phyloP scores from a whole-genome alignment of 2,329 filamentous ascomycete genomes.

The Byssoonygena ceratinophila region DNA sequence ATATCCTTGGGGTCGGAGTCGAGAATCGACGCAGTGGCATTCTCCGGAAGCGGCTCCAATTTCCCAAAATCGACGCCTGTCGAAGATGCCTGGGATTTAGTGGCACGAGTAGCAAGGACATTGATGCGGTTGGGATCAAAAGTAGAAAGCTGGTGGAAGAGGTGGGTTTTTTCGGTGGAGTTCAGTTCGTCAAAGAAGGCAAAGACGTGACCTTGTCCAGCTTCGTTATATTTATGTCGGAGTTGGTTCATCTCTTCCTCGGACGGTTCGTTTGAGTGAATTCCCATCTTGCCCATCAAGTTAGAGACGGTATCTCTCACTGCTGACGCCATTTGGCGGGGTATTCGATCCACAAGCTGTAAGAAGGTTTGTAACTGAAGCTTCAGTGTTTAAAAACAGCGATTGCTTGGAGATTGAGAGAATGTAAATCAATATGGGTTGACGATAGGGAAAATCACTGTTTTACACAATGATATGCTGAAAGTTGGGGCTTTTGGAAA shows the following conservation, averaged over 20 bases:
- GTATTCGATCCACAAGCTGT: not conserved
- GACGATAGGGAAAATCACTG: too few relatives aligned
- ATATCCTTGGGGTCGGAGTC: conserved; percentile 73
- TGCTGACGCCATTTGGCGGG: conserved; percentile 29
- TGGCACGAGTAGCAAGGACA: conserved; percentile 74
- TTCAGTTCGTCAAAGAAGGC: conserved; percentile 75
- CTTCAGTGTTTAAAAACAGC: not conserved
- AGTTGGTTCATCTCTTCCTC: conserved; percentile 57
- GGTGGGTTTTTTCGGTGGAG: conserved; percentile 58
- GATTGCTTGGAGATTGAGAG: not conserved
- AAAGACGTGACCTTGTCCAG: conserved; percentile 72
- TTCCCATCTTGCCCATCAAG: conserved; percentile 40
- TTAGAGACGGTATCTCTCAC: conserved; percentile 40
- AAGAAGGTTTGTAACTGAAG: not conserved
- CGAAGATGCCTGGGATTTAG: conserved; percentile 51
- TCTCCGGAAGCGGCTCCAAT: conserved; percentile 79
- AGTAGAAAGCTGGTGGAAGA: conserved; percentile 69
- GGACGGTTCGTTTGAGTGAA: conserved; percentile 40
- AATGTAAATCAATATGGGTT: too few relatives aligned
- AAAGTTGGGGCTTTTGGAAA: not conserved
- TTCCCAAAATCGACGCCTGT: conserved; percentile 41
- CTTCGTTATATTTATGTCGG: conserved; percentile 60
- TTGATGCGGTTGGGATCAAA: conserved; percentile 85
- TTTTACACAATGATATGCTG: not conserved
- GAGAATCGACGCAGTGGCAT: conserved; percentile 78